Conservation (phyloP, 2,329 filamentous ascomycete species). For the Colletotrichum trifolii region DNA sequence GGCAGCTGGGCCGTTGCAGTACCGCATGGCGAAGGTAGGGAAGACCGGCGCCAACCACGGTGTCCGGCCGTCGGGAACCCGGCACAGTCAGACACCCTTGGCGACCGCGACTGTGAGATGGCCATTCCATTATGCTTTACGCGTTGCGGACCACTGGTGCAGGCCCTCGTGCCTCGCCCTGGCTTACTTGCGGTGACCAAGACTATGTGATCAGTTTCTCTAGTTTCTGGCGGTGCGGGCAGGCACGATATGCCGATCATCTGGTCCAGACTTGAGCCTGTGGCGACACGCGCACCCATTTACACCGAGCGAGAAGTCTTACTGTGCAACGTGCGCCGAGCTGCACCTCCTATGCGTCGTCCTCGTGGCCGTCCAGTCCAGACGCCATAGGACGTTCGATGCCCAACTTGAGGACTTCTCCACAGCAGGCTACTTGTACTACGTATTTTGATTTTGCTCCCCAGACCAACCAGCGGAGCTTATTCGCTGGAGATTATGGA, state of each 20-base stretch:
- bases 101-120: neutral
- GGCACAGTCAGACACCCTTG: conserved; percentile 19
- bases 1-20: conserved; percentile 17
- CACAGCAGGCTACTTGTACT: conserved; percentile 3
- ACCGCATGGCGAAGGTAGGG: conserved; percentile 13
- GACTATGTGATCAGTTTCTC: no score
- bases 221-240: no score
- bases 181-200: no score
- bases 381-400: conserved; percentile 2
- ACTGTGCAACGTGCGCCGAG: neutral
- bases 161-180: no score
- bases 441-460: neutral
- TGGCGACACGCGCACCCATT: no score
- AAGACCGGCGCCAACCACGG: conserved; percentile 10
- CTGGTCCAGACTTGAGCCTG: no score
- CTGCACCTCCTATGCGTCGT: neutral
- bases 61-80: conserved; percentile 21
- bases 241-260: no score
- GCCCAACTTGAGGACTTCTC: neutral
- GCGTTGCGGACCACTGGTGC: no score
- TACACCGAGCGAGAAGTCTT: no score
- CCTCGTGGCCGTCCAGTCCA: conserved; percentile 8
- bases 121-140: no score
- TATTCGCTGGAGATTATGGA: neutral
- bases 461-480: conserved; percentile 15